Conservation (phyloP, 768 basidiomycete species). For the Pleurotus platypus region DNA sequence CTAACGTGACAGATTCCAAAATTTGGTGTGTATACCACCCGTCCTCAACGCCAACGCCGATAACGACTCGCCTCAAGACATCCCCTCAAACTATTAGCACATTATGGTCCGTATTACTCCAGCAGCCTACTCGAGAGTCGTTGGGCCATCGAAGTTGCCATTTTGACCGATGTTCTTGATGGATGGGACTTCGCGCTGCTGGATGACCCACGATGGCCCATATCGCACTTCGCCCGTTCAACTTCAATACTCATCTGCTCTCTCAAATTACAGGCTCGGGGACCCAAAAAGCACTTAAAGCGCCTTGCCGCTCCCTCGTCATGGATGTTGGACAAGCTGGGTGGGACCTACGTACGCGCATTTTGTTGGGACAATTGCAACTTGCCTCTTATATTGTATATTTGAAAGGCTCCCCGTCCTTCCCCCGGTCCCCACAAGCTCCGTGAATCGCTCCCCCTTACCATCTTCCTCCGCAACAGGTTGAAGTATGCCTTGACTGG, state of each 20-base stretch:
- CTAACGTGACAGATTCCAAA: not conserved
- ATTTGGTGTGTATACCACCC: constrained; percentile 3
- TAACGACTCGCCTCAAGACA: constrained; percentile 13
- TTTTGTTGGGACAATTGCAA: not conserved
- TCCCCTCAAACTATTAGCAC: constrained; percentile 18
- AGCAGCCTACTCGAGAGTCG: not conserved
- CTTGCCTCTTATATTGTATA: constrained; percentile 9
- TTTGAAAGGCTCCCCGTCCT: constrained; percentile 82
- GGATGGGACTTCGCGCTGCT: constrained; percentile 28
- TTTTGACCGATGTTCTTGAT: not conserved
- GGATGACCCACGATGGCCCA: constrained; percentile 34
- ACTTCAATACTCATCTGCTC: constrained; percentile 19
- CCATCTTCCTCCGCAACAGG: constrained; percentile 97
- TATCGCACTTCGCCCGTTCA: not conserved
- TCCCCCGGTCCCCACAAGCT: constrained; percentile 99
- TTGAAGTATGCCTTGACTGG: constrained; percentile 98
- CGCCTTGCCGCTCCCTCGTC: constrained; percentile 94
- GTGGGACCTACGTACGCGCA: constrained; percentile 82
- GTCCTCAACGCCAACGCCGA: constrained; percentile 8
- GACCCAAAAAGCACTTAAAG: constrained; percentile 99
- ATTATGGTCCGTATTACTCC: constrained; percentile 14
- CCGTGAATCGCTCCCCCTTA: constrained; percentile 95
- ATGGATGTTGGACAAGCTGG: constrained; percentile 99
- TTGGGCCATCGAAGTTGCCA: constrained; percentile 23
- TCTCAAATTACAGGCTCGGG: constrained; percentile 66